These are phyloP conservation scores for Saturnispora gosingensis DNA, from an alignment of 805 yeast species.

Conservation along the genomic window DNA sequence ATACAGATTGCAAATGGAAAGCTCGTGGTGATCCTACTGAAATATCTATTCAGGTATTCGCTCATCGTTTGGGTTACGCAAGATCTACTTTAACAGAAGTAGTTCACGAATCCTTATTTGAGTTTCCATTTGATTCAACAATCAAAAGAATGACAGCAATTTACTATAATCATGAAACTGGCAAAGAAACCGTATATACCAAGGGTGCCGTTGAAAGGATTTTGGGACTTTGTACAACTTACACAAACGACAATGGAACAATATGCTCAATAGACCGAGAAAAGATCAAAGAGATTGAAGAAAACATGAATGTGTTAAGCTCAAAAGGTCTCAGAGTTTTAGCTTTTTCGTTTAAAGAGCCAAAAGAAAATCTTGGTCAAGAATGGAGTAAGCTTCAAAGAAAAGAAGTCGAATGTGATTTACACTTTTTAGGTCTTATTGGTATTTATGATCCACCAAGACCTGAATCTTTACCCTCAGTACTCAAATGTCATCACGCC, in stretches of 20 bases:
- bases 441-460: conserved; percentile 82
- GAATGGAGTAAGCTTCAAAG: conserved; percentile 30
- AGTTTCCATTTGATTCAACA: conserved; percentile 68
- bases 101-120: conserved; percentile 40
- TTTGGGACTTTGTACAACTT: conserved; percentile 44
- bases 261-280: conserved; percentile 31
- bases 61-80: conserved; percentile 45
- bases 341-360: conserved; percentile 51
- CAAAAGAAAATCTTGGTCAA: conserved; percentile 17
- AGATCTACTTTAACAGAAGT: conserved; percentile 37
- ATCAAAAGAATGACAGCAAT: conserved; percentile 66
- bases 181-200: conserved; percentile 31
- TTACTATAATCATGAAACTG: conserved; percentile 30
- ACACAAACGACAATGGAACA: conserved; percentile 35
- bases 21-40: conserved; percentile 89
- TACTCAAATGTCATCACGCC: conserved; percentile 57
- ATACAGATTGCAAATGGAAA: conserved; percentile 42
- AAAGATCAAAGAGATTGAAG: conserved; percentile 36
- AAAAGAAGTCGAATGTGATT: conserved; percentile 38
- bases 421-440: conserved; percentile 56
- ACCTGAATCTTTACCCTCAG: conserved; percentile 56
- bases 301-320: conserved; percentile 50
- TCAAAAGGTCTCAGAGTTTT: conserved; percentile 62
- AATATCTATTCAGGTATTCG: conserved; percentile 75
- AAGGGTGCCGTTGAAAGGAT: conserved; percentile 77